Conservation (phyloP, 2,329 filamentous ascomycete genomes). For the Verticillium nonalfalfae region DNA sequence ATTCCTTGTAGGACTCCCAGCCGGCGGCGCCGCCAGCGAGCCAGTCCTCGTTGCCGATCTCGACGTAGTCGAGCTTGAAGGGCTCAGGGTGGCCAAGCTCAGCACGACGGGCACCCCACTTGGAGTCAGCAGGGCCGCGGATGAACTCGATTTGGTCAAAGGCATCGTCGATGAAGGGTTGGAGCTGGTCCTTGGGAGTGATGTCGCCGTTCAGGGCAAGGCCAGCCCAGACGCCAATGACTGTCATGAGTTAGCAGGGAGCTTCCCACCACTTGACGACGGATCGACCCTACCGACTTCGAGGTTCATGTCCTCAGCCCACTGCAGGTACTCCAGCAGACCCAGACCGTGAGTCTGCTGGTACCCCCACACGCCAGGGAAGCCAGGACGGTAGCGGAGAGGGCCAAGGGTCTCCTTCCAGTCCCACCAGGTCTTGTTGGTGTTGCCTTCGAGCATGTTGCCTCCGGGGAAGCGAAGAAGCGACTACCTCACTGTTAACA, state of each 20-base stretch:
- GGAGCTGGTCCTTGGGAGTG: slow-evolving; percentile 43
- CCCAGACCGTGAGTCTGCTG: slow-evolving; percentile 57
- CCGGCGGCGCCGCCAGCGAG: slow-evolving; percentile 41
- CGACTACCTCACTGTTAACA: slow-evolving; percentile 11
- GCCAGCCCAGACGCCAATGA: slow-evolving; percentile 53
- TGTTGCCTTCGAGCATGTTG: slow-evolving; percentile 50
- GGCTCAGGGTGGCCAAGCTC: slow-evolving; percentile 55
- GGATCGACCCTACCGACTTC: slow-evolving; percentile 31
- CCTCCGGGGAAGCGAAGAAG: slow-evolving; percentile 61
- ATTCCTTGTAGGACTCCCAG: slow-evolving; percentile 42
- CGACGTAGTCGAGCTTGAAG: slow-evolving; percentile 54
- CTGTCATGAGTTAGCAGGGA: slow-evolving; percentile 12
- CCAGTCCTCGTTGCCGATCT: slow-evolving; percentile 65
- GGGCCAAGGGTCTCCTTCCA: slow-evolving; percentile 50
- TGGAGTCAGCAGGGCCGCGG: slow-evolving; percentile 42
- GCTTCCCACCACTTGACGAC: neutral
- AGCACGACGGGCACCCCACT: slow-evolving; percentile 52
- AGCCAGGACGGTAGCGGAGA: slow-evolving; percentile 47
- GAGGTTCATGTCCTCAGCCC: slow-evolving; percentile 54
- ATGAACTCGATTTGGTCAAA: slow-evolving; percentile 60
- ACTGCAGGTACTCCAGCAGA: slow-evolving; percentile 54
- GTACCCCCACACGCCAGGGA: slow-evolving; percentile 52
- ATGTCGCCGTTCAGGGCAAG: slow-evolving; percentile 47
- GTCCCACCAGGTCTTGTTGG: slow-evolving; percentile 37
- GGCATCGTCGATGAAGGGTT: slow-evolving; percentile 51